Base-by-base conservation (phyloP, 1,284 basidiomycete genomes). In the Leccinum fuscescens region DNA sequence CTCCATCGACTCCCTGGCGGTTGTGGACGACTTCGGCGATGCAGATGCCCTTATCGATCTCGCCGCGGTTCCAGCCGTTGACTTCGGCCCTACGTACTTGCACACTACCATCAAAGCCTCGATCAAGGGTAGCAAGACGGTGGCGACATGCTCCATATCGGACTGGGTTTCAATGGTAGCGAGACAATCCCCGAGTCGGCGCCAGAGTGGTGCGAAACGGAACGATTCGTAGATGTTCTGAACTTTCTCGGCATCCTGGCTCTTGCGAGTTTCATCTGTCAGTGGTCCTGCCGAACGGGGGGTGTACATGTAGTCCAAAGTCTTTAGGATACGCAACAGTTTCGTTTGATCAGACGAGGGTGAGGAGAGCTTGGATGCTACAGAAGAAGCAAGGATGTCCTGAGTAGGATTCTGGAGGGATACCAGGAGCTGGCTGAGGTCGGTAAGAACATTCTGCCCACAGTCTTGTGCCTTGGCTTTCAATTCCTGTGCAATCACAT, bases 101-200 rank as follows among this genome's bases (percentile, higher is more conserved):
- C 94, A 98, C 27, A 99, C 93, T 1, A 99, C 96, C 94, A 99
- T 98, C 64, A 99, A 79, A 0, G 94, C 87, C 75, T 98, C 95
- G 64, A 98, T 96, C 37, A 97, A 80, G 11, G 95, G 96, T 17
- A 98, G 79, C 1, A 98, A 80, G 22, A 96, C 92, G 0, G 93
- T 95, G 2, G 93, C 92, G 55, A 96, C 88, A 69, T 96, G 92
- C 63, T 93, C 92, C 53, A 89, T 87, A 65, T 91, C 87, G 0
- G 88, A 80, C 62, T 88, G 88, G 64, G 89, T 86, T 71, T 94
- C 92, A 58, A 97, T 89, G 55, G 89, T 79, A 0, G 85, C 85
- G 33, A 98, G 80, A 69, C 94, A 96, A 66, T 93, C 89, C 31
- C 94, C 89, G 1, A 98, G 82, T 55, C 89, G 85, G 59, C 84